Base-by-base conservation (phyloP, 2,329 filamentous ascomycete species). In the Penicillium sp. region DNA sequence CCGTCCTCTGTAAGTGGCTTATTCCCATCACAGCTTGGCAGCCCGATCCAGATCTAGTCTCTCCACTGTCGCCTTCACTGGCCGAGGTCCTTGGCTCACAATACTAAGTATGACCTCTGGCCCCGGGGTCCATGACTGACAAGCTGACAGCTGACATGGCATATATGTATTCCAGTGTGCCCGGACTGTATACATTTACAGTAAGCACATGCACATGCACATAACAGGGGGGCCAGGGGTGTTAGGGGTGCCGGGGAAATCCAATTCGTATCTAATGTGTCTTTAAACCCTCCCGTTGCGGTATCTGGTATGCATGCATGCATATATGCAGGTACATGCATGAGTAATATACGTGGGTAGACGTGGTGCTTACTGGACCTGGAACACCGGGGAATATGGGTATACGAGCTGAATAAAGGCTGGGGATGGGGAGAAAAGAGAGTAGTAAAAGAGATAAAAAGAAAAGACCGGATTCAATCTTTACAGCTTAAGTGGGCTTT, bases 251-350 rank as follows among this genome's bases (percentile, higher is more conserved):
- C 19, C 14, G 8, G 19, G 30, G 12, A 30, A 28, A 38, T 38
- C 7, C 19, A 31, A 26, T 42, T 31, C 30, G 2, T 26, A 53
- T 31, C 26, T 7, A 25, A 17, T 37, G 31, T 19, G 36, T 36
- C 9, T 30, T 4, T 26, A 38, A 46, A 19, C 26, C 19, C n/a
- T 22, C 33, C 42, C 41, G 33, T 28, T 5, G 28, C 28, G 51
- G 44, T 41, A 36, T 42, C 49, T 52, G 53, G 53, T 55, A 43
- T 51, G 16, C 35, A 28, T 58, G 57, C 61, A 62, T 63, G 52
- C 50, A 56, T 52, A 49, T 59, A 61, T 63, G 59, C 61, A 63
- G 57, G 59, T 63, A 62, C 59, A 53, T 58, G 61, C 55, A 58
- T 26, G 31, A 46, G 50, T 47, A 46, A 54, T 45, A 22, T 45